Evolutionary conservation across 345 rosid species (phyloP), one percentile per base, ranked within the genome.

Genomic region (Acer negundo): DNA sequence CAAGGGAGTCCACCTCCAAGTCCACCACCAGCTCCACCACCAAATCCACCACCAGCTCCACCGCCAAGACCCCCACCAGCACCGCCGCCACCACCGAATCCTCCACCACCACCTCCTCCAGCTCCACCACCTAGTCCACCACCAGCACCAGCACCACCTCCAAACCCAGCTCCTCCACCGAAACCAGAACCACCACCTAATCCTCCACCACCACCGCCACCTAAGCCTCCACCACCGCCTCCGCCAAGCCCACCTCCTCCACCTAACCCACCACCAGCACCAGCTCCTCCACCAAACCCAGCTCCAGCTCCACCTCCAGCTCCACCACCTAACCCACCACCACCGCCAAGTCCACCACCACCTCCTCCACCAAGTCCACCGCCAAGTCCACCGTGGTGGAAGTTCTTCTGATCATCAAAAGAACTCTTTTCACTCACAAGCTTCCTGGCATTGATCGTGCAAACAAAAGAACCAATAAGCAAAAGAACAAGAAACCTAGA

Each of bases 331-430:
- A 64, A 31, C 12, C 84, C 86, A 3, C 76, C 85, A 3, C 87
- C 87, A 47, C 75, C 82, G 7, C 84, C 84, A 3, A 73, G 66
- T 7, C 84, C 83, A 12, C 77, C 85, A 0, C 87, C 84, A 7
- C 73, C 79, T 3, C 82, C 87, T 0, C 79, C 78, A 16, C 86
- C 86, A 23, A 73, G 78, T 7, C 85, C 85, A 16, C 82, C 80
- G 0, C 87, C 87, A 31, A 75, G 6, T 79, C 75, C 0, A 0
- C 70, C 77, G n/a, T 20, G 78, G 44, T 24, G 83, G 71, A 84
- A 77, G 80, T 71, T 86, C 68, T 89, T 86, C 80, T 85, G 73
- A 61, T 86, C 88, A 49, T 79, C 80, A 53, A 83, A 75, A 38
- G 84, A 77, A 61, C 69, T 80, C 40, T 83, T 83, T 46, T 17